Evolutionary conservation across 2,329 filamentous ascomycete species (phyloP).

Genomic region (Diaporthe eres): DNA sequence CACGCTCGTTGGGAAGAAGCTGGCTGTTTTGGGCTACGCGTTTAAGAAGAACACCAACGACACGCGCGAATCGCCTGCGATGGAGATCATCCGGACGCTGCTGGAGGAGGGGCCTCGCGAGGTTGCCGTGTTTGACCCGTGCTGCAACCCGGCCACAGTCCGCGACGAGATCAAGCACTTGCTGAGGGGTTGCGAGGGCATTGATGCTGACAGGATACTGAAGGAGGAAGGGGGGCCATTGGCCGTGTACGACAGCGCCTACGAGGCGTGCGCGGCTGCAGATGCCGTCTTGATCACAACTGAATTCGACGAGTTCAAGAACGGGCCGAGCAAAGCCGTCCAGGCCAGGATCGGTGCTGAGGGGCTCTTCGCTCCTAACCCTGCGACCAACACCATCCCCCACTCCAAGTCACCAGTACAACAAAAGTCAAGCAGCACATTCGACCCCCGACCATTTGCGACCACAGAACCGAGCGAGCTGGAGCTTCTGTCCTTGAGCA

Average conservation of each 20-base stretch:
- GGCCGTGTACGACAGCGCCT: constrained; percentile 62
- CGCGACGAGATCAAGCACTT: constrained; percentile 64
- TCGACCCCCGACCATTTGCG: constrained; percentile 63
- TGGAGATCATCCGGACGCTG: constrained; percentile 76
- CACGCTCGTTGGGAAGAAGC: constrained; percentile 78
- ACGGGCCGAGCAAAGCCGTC: constrained; percentile 31
- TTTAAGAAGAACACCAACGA: constrained; percentile 87
- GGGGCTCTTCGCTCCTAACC: constrained; percentile 12
- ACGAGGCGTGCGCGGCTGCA: constrained; percentile 64
- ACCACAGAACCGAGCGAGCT: constrained; percentile 55
- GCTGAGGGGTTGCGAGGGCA: constrained; percentile 48
- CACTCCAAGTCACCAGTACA: not conserved
- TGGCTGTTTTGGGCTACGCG: constrained; percentile 80
- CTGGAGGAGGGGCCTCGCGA: constrained; percentile 74
- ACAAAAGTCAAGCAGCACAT: constrained; percentile 50
- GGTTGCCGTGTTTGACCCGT: constrained; percentile 79
- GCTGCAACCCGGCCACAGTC: constrained; percentile 66
- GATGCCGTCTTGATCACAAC: constrained; percentile 69
- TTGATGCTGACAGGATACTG: constrained; percentile 45
- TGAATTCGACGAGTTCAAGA: constrained; percentile 67
- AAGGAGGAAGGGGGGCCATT: constrained; percentile 59
- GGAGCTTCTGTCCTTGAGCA: constrained; percentile 64
- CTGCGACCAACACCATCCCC: not conserved
- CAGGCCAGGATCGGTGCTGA: constrained; percentile 10
- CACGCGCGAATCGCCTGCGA: constrained; percentile 78